Base-by-base conservation (phyloP, 2,329 filamentous ascomycete genomes). In the Ceratocystis colombiana region DNA sequence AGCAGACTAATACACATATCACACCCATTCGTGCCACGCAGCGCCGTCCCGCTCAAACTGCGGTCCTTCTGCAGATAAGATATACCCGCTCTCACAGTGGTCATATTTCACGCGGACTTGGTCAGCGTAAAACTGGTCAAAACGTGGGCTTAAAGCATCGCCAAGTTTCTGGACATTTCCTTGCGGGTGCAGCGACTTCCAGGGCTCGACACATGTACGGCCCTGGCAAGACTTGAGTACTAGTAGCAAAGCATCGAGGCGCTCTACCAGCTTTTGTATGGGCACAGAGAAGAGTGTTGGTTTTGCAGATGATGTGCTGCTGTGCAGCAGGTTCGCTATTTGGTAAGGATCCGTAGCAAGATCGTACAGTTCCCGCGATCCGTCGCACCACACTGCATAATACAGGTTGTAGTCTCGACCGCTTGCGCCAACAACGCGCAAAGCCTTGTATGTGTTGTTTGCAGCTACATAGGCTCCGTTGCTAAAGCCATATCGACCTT, bases 171-270 rank as follows among this genome's bases (percentile, higher is more conserved):
- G 72, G 1, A 86, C 82, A 65, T 79, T 72, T 0, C 80, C 80
- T 2, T 73, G 74, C 0, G 82, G 81, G 69, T 85, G 82, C 10
- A 86, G 74, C 1, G 78, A 76, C 4, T 73, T 71, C 84, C 83
- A 87, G 0, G 84, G 84, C 41, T 77, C 73, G 3, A 77, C 73
- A 71, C 83, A 86, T 0, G 77, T 76, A 1, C 73, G 69, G 1
- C 77, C 80, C 71, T 81, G 79, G 75, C 83, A 86, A 1, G 81
- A 81, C 74, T 86, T 86, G 59, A 83, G 76, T 1, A 85, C 81
- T 62, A 86, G 75, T 10, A 86, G 75, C 0, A 86, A 76, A 1
- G 82, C 76, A 69, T 86, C 83, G 0, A 87, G 76, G 4, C 82
- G 78, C n/a, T 76, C 72, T n/a, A 79, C 70, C 1, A 83, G 74